Evolutionary conservation across 1,284 basidiomycete species (phyloP).

Genomic region (Marasmius sp.): DNA sequence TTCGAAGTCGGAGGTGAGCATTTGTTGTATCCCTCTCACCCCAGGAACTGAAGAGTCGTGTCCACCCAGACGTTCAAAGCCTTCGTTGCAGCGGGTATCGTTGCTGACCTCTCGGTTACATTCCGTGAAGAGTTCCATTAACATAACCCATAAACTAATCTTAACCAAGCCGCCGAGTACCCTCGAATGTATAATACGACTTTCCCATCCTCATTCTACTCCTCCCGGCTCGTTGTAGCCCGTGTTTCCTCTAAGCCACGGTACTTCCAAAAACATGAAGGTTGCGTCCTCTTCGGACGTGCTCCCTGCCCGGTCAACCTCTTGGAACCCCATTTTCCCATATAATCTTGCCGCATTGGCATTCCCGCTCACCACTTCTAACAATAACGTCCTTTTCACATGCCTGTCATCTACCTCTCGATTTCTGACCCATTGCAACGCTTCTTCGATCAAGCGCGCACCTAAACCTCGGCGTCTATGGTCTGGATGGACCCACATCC

Average conservation of each 20-base stretch:
- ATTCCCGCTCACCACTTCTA: slow-evolving; percentile 3
- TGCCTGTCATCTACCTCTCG: not conserved
- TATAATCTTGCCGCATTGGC: not conserved
- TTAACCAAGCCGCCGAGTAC: too few species aligned
- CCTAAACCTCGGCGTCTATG: slow-evolving; percentile 33
- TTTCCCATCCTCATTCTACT: too few species aligned
- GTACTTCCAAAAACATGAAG: not conserved
- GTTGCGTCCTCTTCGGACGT: not conserved
- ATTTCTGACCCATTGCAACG: slow-evolving; percentile 14
- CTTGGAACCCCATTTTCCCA: not conserved
- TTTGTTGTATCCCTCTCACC: not conserved
- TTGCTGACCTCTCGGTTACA: not conserved
- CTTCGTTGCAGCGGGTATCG: not conserved
- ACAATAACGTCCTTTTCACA: not conserved
- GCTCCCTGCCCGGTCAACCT: not conserved
- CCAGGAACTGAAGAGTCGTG: not conserved
- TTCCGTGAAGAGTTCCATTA: not conserved
- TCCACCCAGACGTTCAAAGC: not conserved
- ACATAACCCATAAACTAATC: not conserved
- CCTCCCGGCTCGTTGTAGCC: too few species aligned
- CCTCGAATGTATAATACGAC: too few species aligned
- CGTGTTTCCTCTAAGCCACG: too few species aligned
- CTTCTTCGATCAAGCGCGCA: slow-evolving; percentile 6
- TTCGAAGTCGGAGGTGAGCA: not conserved
- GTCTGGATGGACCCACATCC: slow-evolving; percentile 36